Base-by-base conservation (phyloP, 768 basidiomycete species). In the Rossbeevera mucosa region DNA sequence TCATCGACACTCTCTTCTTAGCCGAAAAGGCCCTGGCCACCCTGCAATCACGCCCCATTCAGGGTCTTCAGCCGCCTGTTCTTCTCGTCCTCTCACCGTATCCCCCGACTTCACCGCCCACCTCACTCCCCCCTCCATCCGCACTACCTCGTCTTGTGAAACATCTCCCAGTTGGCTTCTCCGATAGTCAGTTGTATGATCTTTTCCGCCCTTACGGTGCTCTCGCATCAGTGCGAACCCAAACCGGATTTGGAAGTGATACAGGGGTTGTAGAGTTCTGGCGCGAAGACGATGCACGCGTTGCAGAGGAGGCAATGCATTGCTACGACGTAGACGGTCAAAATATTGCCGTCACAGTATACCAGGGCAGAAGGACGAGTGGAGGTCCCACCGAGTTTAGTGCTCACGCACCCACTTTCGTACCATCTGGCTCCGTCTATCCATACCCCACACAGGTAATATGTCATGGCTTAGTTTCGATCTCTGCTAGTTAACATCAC, bases 1-100 rank as follows among this genome's bases (percentile, higher is more conserved):
- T 58, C 29, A 53, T 58, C 40, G 11, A 59, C 42, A 7, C 12
- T 20, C 20, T 45, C 26, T 55, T 26, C 29, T 12, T 52, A 93
- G 92, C 92, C 56, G 91, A 93, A 71, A 93, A 91, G 69, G 92
- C 92, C 13, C 76, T 94, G 22, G 85, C 91, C 13, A 92, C 86
- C 9, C 75, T 94, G 44, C 87, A 92, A 68, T 80, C 82, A 58
- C 85, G 87, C 58, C 80, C 80, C 40, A 76, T 92, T 38, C 85
- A 83, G 11, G 80, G 76, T 47, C 64, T 82, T 21, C 70, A 74
- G 18, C 83, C 86, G 2, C 73, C 81, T 3, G 81, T 83, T 2
- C 71, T 74, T 48, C 75, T 93, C 44, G 76, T 83, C 20, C 76
- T 94, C 41, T 92, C 91, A 2, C 90, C 91, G 2, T 93, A 88